Evolutionary conservation across 2,329 filamentous ascomycete genomes (phyloP), one percentile per base, ranked within the genome.

Genomic region (Fusarium guadeloupense): DNA sequence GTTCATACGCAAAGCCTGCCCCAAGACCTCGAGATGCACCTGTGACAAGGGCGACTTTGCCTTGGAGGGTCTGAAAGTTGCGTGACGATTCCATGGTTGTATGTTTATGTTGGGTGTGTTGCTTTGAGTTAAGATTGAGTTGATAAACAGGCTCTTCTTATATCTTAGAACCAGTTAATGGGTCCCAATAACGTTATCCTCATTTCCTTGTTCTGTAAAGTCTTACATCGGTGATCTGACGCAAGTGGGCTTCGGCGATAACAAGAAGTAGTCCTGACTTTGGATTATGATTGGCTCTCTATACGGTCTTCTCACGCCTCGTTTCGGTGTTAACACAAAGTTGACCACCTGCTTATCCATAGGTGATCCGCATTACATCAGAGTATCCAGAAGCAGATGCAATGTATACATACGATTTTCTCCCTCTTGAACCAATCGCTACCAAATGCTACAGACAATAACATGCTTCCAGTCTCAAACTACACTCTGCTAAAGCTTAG

Each of bases 21-120:
- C 60, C 60, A 2, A 63, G 59, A 7, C 60, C 60, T 5, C 60
- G 34, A 17, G 60, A 63, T 9, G 60, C 59, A 2, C 60, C 60
- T 3, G 59, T 64, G 2, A 64, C 1, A 3, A 63, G 25, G 9
- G 60, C 60, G 4, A 64, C 54, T 6, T 63, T 63, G 6, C 60
- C 59, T 14, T 61, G n/a, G 6, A 63, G 59, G 1, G 60, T 63
- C 1, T 51, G 60, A 6, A 35, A 52, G 7, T 28, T 64, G 10
- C 4, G 21, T 17, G 38, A 40, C 4, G 54, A 8, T 2, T 51
- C 30, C 59, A 63, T 63, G 2, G 14, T 13, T 20, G 19, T n/a
- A n/a, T 25, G n/a, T 3, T 19, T 14, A 6, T 20, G 5, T 17
- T 2, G 3, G 3, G n/a, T 5, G 3, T 35, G 1, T 14, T n/a